phyloP scores from a whole-genome alignment of 768 basidiomycete genomes.

The Lyophyllum decastes region DNA sequence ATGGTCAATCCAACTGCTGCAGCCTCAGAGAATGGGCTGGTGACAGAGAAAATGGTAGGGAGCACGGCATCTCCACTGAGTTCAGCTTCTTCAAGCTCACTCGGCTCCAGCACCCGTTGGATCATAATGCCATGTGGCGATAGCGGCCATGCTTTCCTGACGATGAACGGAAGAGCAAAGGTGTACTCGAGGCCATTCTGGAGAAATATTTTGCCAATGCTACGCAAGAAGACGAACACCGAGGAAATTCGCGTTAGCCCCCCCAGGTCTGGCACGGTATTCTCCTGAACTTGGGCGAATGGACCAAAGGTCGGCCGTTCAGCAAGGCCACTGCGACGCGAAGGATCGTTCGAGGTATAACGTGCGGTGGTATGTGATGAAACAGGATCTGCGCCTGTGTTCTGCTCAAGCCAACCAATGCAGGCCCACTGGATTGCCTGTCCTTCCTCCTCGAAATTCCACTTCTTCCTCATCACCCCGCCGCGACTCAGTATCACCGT shows the following conservation, averaged over 20 bases:
- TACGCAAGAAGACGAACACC: slow-evolving; percentile 78
- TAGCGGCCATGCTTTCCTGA: slow-evolving; percentile 77
- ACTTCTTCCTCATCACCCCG: slow-evolving; percentile 68
- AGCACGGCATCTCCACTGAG: slow-evolving; percentile 65
- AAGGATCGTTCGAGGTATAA: slow-evolving; percentile 32
- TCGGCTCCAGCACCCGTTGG: slow-evolving; percentile 68
- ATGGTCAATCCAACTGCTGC: slow-evolving; percentile 67
- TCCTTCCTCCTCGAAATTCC: slow-evolving; percentile 72
- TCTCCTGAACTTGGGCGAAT: slow-evolving; percentile 46
- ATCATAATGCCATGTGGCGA: slow-evolving; percentile 80
- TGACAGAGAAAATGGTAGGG: slow-evolving; percentile 82
- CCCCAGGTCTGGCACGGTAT: slow-evolving; percentile 37
- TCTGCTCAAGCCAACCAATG: slow-evolving; percentile 69
- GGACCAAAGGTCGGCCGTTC: slow-evolving; percentile 55
- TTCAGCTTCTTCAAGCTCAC: slow-evolving; percentile 67
- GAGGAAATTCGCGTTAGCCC: slow-evolving; percentile 47
- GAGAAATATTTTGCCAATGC: slow-evolving; percentile 70
- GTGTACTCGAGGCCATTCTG: slow-evolving; percentile 74
- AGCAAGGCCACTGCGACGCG: slow-evolving; percentile 16
- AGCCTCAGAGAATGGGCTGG: slow-evolving; percentile 75
- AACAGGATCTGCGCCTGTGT: slow-evolving; percentile 24
- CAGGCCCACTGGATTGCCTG: slow-evolving; percentile 81
- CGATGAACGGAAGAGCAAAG: slow-evolving; percentile 79
- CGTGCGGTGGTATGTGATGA: slow-evolving; percentile 30
- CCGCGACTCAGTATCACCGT: slow-evolving; percentile 67